Evolutionary conservation across 495 filamentous ascomycete genomes (phyloP).

Genomic region (Aspergillus sclerotioniger): DNA sequence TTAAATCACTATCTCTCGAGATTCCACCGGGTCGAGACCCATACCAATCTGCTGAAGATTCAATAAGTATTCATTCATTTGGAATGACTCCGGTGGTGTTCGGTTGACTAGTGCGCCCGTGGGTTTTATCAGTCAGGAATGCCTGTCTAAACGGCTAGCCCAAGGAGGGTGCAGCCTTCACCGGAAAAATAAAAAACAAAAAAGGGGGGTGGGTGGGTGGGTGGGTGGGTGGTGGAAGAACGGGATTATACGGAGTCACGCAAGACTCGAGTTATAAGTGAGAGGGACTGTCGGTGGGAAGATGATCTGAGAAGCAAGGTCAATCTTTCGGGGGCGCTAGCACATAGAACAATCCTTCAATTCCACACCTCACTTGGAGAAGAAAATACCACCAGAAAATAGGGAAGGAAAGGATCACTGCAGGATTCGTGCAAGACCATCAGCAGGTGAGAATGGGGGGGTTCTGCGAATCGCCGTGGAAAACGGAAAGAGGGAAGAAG

Average conservation of each 20-base stretch:
- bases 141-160: not conserved
- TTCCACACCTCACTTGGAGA: not conserved
- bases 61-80: conserved; percentile 1
- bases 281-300: not conserved
- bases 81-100: not conserved
- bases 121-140: not conserved
- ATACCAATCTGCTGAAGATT: not conserved
- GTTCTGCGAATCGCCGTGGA: not conserved
- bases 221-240: too few species aligned
- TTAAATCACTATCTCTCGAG: conserved; percentile 19
- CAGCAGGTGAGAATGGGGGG: not conserved
- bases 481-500: conserved; percentile 8
- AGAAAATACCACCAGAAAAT: conserved; percentile 3
- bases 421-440: conserved; percentile 6
- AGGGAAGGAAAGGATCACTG: conserved; percentile 6
- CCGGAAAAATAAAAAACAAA: not conserved
- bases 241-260: not conserved
- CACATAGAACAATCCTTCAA: not conserved
- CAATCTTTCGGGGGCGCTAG: not conserved
- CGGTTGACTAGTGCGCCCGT: conserved; percentile 3
- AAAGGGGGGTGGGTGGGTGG: not conserved
- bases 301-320: not conserved
- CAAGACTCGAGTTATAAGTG: not conserved
- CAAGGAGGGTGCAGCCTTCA: not conserved
- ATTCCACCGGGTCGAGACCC: conserved; percentile 14